Base-by-base conservation (phyloP, 257 asterid species). In the Plantago ovata region DNA sequence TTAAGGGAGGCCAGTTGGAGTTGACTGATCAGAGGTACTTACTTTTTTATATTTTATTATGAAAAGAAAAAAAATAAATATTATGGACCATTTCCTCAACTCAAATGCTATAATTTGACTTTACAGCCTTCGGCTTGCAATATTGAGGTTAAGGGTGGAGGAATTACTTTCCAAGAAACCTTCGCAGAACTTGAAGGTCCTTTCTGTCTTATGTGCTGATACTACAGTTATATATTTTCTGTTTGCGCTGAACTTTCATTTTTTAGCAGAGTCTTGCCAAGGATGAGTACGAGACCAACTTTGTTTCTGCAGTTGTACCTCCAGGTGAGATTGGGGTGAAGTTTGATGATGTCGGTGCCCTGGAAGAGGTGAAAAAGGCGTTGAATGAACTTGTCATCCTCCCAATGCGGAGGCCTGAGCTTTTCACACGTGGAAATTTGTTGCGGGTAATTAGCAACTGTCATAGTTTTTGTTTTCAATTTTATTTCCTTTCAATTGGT, bases 341-440 rank as follows among this genome's bases (percentile, higher is more conserved):
- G 72, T 93, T 93, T 66, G 92, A 86, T 68, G 97, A 93, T 68
- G 84, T 93, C 68, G 99, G 99, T 75, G 99, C 99, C 53, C 95
- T 93, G 68, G 99, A 93, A 74, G 97, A 84, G 19, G 96, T 86
- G 69, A 93, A 93, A 65, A 86, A 77, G 73, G 89, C 97, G 7
- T 70, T 93, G 44, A 84, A 89, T 67, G 99, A 93, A 59, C 99
- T 93, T 68, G 99, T 89, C 33, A 89, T 93, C 72, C 95, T 93
- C 63, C 99, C 99, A 10, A 89, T 93, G 99, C 77, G 67, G 68
- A 84, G 97, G 79, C 99, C 99, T 21, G 99, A 89, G 82, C 96
- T 93, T 67, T 93, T 93, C 80, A 59, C 97, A 40, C 82, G 63
- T 69, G 99, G 99, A 66, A 93, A 93, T 80, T 82, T 93, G 82